Conservation (phyloP, 23 red algal species). For the Gracilaria domingensis region DNA sequence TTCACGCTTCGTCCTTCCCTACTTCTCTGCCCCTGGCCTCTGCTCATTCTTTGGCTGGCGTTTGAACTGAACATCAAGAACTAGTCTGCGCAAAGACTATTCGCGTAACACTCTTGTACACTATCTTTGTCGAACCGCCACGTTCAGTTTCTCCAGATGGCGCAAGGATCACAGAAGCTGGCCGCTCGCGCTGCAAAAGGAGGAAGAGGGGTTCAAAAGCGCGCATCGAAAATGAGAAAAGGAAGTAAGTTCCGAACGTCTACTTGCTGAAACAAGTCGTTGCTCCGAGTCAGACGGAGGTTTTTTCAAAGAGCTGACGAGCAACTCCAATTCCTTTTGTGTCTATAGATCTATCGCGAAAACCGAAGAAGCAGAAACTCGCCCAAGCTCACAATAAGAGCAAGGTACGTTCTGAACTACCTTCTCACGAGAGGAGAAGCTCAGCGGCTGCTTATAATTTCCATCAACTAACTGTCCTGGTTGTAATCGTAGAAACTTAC, state of each 20-base stretch:
- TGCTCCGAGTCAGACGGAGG: not conserved
- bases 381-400: conserved; percentile 46
- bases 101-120: not conserved
- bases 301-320: not conserved
- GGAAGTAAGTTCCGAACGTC: conserved; percentile 22
- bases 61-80: too few relatives aligned
- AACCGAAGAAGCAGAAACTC: conserved; percentile 58
- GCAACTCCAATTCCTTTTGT: not conserved
- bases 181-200: conserved; percentile 25
- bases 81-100: too few relatives aligned
- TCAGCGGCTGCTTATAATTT: not conserved
- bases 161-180: conserved; percentile 46
- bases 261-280: not conserved
- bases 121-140: not conserved
- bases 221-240: conserved; percentile 60
- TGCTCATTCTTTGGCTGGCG: too few relatives aligned
- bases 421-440: not conserved
- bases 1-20: too few relatives aligned
- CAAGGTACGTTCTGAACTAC: conserved; percentile 26
- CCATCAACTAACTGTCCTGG: not conserved
- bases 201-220: conserved; percentile 40
- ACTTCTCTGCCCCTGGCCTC: too few relatives aligned
- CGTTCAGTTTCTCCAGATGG: not conserved
- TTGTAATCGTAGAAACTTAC: conserved; percentile 43
- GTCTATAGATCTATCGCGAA: conserved; percentile 33